Percentiles rank a stretch among this genome's conserved stretches.
phyloP scores from a whole-genome alignment of 2,329 filamentous ascomycete genomes.

The Trichoderma atroviride region DNA sequence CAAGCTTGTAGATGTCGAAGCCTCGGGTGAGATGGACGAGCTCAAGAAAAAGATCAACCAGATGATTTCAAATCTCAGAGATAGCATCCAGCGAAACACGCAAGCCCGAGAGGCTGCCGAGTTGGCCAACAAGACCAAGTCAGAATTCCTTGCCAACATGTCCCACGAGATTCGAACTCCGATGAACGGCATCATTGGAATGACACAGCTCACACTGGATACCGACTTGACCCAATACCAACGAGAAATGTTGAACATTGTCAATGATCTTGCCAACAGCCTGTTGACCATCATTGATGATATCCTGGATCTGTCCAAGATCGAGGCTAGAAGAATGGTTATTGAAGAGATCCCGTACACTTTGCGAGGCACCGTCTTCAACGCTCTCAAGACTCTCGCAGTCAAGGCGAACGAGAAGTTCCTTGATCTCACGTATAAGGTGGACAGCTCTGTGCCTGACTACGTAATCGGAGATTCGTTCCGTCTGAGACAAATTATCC shows the following conservation, averaged over 20 bases:
- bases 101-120: conserved; percentile 95
- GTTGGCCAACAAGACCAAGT: conserved; percentile 96
- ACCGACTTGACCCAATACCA: conserved; percentile 94
- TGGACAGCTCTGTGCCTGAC: conserved; percentile 90
- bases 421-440: conserved; percentile 87
- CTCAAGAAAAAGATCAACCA: conserved; percentile 99
- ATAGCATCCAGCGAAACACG: conserved; percentile 96
- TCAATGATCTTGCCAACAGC: conserved; percentile 95
- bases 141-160: conserved; percentile 98
- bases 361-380: conserved; percentile 91
- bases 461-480: conserved; percentile 96
- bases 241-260: conserved; percentile 97
- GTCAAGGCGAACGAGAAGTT: conserved; percentile 97
- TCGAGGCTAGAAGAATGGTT: conserved; percentile 96
- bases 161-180: conserved; percentile 97
- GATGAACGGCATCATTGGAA: conserved; percentile 97
- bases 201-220: conserved; percentile 95
- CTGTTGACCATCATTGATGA: conserved; percentile 95
- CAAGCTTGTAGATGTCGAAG: conserved; percentile 94
- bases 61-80: conserved; percentile 94
- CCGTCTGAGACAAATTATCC: conserved; percentile 91
- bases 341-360: conserved; percentile 98
- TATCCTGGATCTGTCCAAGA: conserved; percentile 73
- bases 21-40: conserved; percentile 98
- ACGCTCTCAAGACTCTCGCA: conserved; percentile 93